phyloP scores from a whole-genome alignment of 2,329 filamentous ascomycete species.

The Rhinocladiella similis region DNA sequence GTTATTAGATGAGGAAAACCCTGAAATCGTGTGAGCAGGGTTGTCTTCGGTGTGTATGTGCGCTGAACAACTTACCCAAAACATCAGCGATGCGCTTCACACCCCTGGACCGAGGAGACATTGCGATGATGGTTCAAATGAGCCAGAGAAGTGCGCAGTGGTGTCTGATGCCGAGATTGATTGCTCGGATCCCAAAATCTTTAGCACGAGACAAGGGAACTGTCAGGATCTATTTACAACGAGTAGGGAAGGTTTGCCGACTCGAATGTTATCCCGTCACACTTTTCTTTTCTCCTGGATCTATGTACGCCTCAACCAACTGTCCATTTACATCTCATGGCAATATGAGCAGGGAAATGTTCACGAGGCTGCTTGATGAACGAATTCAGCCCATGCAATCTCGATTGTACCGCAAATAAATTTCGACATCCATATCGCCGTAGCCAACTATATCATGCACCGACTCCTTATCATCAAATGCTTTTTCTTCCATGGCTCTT shows the following conservation, averaged over 20 bases:
- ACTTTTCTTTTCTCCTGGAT: background rate
- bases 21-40: constrained; percentile 17
- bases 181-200: constrained; percentile 2
- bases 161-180: background rate
- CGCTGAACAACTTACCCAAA: constrained; percentile 15
- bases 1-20: constrained; percentile 14
- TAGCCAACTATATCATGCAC: constrained; percentile 13
- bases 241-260: background rate
- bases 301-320: background rate
- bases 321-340: too few relatives aligned
- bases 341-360: background rate
- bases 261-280: background rate
- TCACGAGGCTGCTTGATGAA: background rate
- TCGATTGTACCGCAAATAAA: too few relatives aligned
- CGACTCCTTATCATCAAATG: constrained; percentile 95
- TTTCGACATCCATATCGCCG: too few relatives aligned
- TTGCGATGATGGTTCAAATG: constrained; percentile 1
- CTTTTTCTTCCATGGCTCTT: constrained; percentile 66
- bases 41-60: background rate
- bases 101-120: constrained; percentile 30
- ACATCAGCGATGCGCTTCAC: constrained; percentile 20
- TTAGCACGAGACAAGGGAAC: background rate
- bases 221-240: background rate
- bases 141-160: background rate
- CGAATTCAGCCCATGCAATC: too few relatives aligned